A percentile compares a stretch with the other conserved stretches of the same genome.
These are phyloP conservation scores for Nothophaeocryptopus gaeumannii DNA, from an alignment of 2,329 filamentous ascomycete species.

Conservation along the genomic window DNA sequence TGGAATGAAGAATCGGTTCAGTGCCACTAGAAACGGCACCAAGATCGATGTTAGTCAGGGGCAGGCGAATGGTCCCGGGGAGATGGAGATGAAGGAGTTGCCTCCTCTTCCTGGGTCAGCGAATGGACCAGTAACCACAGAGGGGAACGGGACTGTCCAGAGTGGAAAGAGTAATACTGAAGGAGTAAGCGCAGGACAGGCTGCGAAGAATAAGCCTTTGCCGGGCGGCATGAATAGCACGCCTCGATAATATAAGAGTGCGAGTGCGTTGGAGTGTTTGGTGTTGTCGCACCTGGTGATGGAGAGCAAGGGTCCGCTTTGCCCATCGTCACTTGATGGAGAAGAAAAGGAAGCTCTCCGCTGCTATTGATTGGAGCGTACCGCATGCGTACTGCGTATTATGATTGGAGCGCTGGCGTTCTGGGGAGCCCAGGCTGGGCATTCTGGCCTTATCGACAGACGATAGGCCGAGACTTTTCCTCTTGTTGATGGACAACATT, in stretches of 20 bases:
- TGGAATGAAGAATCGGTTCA: slow-evolving; percentile 51
- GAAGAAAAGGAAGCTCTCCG: too few relatives aligned
- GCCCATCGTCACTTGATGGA: too few relatives aligned
- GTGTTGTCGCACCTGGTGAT: too few relatives aligned
- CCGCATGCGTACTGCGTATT: background rate
- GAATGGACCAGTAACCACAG: slow-evolving; percentile 2
- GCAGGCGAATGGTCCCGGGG: slow-evolving; percentile 25
- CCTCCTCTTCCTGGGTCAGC: slow-evolving; percentile 7
- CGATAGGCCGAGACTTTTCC: too few relatives aligned
- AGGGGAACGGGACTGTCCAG: slow-evolving; percentile 2
- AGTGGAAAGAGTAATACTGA: slow-evolving; percentile 1
- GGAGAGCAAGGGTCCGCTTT: too few relatives aligned
- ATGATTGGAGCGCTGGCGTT: background rate
- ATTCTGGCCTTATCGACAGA: too few relatives aligned
- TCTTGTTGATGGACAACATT: too few relatives aligned
- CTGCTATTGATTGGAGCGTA: too few relatives aligned
- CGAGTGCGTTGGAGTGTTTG: too few relatives aligned
- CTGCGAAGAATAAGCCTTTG: slow-evolving; percentile 2
- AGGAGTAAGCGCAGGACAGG: background rate
- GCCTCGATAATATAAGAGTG: slow-evolving; percentile 1
- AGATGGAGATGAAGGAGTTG: slow-evolving; percentile 67
- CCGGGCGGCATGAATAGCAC: slow-evolving; percentile 13
- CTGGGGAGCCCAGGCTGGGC: too few relatives aligned
- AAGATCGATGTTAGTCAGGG: background rate
- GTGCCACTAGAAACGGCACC: slow-evolving; percentile 12